Evolutionary conservation across 2,329 filamentous ascomycete genomes (phyloP), one percentile per base, ranked within the genome.

Genomic region (Penicillium paneum): DNA sequence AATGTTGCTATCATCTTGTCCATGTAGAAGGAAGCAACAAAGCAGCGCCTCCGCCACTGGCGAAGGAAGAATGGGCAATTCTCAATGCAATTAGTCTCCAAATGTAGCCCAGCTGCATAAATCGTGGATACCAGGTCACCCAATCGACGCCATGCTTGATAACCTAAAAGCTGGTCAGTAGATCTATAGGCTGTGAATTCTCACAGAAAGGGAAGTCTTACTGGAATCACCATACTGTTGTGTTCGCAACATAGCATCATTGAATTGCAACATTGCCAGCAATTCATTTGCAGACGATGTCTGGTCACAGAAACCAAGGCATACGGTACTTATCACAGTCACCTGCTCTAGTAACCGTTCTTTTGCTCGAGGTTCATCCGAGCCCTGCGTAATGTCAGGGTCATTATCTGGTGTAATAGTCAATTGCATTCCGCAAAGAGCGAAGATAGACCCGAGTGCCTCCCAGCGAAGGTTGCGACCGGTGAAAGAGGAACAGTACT

Each of bases 1-100:
- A 81, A 81, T 1, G 79, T 75, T 1, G 78, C 74, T 8, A 80
- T 64, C 38, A 73, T 76, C 52, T 79, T 81, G 52, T 81, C 79
- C 5, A 72, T 73, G 7, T 74, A 74, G 50, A 78, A 81, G 6
- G 71, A 70, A 1, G 72, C 68, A 5, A 73, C 73, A 54, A 80
- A 79, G 6, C 71, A 72, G 2, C 66, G 64, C 51, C 69, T 68
- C 24, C 77, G 67, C 49, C 79, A 68, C 42, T 78, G 68, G 0
- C 61, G 64, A 1, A 80, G 62, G n/a, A 78, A 79, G 1, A 64
- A 62, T 0, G 77, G 74, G 11, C 64, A 65, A 10, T 64, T 57
- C 0, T 66, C 57, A 8, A 52, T 48, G 15, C 62, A 62, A 26
- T 72, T 67, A 17, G 67, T 66, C 21, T 76, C 69, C 45, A 79